Evolutionary conservation across 352 stramenopile species (phyloP).

Genomic region (Globisporangium alternatum): DNA sequence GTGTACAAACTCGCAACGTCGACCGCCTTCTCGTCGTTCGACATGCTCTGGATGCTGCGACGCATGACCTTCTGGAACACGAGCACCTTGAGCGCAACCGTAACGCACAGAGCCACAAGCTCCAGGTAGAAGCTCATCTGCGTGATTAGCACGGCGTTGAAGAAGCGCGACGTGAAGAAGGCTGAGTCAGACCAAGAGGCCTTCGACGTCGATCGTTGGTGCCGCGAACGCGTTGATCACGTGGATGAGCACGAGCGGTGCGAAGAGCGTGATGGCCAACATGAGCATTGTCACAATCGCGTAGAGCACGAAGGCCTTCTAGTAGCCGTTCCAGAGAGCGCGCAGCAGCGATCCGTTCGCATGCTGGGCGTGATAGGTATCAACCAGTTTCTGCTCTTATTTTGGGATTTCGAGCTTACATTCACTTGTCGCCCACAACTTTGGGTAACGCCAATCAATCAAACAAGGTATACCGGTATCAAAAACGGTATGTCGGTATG

Average conservation of each 20-base stretch:
- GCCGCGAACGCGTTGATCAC: conserved; percentile 33
- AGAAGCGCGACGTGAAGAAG: conserved; percentile 30
- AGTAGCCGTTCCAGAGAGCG: no score
- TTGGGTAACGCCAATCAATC: neutral
- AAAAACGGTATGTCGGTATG: neutral
- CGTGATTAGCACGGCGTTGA: conserved; percentile 22
- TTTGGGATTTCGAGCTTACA: no score
- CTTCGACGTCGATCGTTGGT: conserved; percentile 23
- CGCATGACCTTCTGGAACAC: conserved; percentile 44
- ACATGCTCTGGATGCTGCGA: conserved; percentile 18
- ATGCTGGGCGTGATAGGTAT: conserved; percentile 15
- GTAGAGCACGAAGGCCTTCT: no score
- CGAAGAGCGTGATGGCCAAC: conserved; percentile 15
- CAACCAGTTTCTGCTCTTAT: no score
- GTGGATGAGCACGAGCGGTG: conserved; percentile 40
- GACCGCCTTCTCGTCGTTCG: conserved; percentile 19
- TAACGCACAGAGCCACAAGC: conserved; percentile 29
- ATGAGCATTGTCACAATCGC: no score
- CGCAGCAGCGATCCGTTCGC: neutral
- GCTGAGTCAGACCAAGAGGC: conserved; percentile 29
- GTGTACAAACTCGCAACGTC: conserved; percentile 93
- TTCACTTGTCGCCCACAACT: no score
- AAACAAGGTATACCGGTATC: neutral
- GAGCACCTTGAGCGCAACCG: conserved; percentile 33
- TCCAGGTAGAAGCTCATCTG: conserved; percentile 30